Base-by-base conservation (phyloP, 2,329 filamentous ascomycete species). In the Trematosphaeria pertusa region DNA sequence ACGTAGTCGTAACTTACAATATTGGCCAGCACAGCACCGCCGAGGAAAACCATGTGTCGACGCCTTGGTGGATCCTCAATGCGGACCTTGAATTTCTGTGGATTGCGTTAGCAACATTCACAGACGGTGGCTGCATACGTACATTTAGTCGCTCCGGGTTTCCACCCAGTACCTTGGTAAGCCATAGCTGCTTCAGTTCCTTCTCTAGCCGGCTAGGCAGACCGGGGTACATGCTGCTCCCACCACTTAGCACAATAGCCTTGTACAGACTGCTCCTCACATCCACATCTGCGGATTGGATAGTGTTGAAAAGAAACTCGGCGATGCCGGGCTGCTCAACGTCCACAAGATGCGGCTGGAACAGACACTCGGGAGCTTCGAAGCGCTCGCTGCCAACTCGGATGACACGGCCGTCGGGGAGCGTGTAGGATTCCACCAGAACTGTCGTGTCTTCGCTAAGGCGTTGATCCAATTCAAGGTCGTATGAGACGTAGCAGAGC, bases 11-110 rank as follows among this genome's bases (percentile, higher is more conserved):
- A 11, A 72, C 80, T 70, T 75, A 84, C 81, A 74, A 99, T 95
- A 72, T 97, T 97, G 62, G 94, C 94, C 65, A 99, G 79, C 54
- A 99, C 94, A 19, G 94, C 94, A 62, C 94, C 94, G 48, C 94
- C 94, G 45, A 99, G 77, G 82, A 99, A 97, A n/a, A 99, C 94
- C 92, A 99, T 97, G 80, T 99, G 94, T 75, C 93, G 84, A 78
- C 94, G 85, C 76, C 94, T 84, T 24, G 94, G 94, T 40, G 94
- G 94, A 73, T 99, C 94, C 74, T 99, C 94, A 80, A 99, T 97
- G 73, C 94, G 86, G 59, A 99, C 93, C 84, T 97, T 99, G 83
- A 99, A 99, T 86, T 97, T 99, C 86, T 86, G 61, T 37, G 51
- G 9, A 14, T 17, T 2, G 15, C 41, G 46, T 73, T 43, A 73